These are phyloP conservation scores for Paramecium pentaurelia DNA, from an alignment of 73 alveolate genomes.

Conservation along the genomic window DNA sequence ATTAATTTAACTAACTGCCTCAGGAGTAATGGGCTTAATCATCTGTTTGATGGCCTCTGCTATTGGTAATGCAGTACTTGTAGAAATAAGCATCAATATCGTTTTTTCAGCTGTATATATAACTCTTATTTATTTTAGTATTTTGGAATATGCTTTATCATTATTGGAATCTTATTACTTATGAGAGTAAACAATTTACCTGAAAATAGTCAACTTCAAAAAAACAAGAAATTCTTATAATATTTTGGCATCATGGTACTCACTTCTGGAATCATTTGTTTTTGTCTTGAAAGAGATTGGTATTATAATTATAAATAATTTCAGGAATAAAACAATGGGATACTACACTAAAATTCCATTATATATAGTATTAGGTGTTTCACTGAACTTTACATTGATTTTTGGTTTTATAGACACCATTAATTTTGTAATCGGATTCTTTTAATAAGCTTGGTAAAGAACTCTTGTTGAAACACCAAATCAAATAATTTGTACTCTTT, in stretches of 20 bases:
- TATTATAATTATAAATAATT: not conserved
- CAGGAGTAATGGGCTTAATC: not conserved
- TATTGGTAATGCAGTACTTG: constrained; percentile 43
- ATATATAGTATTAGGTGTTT: not conserved
- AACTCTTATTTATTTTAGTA: not conserved
- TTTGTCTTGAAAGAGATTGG: not conserved
- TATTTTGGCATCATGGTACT: not conserved
- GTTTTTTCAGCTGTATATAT: constrained; percentile 15
- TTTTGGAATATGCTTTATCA: constrained; percentile 15
- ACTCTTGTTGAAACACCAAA: constrained; percentile 17
- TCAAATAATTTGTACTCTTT: not conserved
- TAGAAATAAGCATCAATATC: constrained; percentile 1
- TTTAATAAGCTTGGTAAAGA: not conserved
- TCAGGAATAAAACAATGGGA: not conserved
- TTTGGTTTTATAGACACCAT: not conserved
- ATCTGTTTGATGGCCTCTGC: constrained; percentile 31
- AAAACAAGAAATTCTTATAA: not conserved
- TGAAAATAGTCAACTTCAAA: not conserved
- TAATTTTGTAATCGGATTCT: not conserved
- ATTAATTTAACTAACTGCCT: not conserved
- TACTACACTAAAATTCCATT: not conserved
- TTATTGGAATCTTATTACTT: not conserved
- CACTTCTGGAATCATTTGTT: not conserved
- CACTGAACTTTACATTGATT: not conserved
- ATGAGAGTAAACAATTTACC: constrained; percentile 22